Evolutionary conservation across 768 basidiomycete genomes (phyloP).

Genomic region (Ramaria sp.): DNA sequence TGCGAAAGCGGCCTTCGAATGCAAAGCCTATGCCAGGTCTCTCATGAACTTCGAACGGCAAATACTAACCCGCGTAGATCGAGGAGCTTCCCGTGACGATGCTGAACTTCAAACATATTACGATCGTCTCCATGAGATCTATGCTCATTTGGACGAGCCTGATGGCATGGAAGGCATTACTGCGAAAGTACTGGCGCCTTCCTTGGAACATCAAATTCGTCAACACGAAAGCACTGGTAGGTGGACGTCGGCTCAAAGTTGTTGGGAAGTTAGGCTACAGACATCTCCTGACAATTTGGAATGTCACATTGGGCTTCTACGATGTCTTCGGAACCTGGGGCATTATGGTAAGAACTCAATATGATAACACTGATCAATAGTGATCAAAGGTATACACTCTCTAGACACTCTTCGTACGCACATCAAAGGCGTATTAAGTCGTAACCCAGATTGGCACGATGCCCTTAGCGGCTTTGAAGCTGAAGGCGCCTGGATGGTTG

Average conservation of each 20-base stretch:
- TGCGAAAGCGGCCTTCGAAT: constrained; percentile 88
- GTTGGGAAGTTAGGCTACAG: constrained; percentile 94
- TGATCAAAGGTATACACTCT: constrained; percentile 6
- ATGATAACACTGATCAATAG: neutral
- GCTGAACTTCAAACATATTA: constrained; percentile 59
- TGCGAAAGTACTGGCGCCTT: constrained; percentile 75
- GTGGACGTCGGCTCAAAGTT: constrained; percentile 98
- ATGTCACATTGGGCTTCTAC: constrained; percentile 79
- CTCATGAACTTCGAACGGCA: constrained; percentile 92
- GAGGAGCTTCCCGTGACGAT: constrained; percentile 26
- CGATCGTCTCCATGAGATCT: constrained; percentile 91
- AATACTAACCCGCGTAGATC: constrained; percentile 39
- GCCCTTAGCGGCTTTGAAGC: constrained; percentile 74
- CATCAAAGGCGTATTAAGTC: constrained; percentile 79
- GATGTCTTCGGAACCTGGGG: constrained; percentile 87
- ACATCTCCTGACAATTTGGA: constrained; percentile 82
- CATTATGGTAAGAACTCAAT: constrained; percentile 73
- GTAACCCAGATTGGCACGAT: constrained; percentile 74
- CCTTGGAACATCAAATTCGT: constrained; percentile 90
- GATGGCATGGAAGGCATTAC: constrained; percentile 99
- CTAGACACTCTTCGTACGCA: constrained; percentile 93
- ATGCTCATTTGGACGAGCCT: constrained; percentile 91
- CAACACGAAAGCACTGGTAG: constrained; percentile 94
- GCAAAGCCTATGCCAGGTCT: constrained; percentile 88
- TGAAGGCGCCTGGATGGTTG: constrained; percentile 94